Base-by-base conservation (phyloP, 2,329 filamentous ascomycete species). In the Venturia effusa region DNA sequence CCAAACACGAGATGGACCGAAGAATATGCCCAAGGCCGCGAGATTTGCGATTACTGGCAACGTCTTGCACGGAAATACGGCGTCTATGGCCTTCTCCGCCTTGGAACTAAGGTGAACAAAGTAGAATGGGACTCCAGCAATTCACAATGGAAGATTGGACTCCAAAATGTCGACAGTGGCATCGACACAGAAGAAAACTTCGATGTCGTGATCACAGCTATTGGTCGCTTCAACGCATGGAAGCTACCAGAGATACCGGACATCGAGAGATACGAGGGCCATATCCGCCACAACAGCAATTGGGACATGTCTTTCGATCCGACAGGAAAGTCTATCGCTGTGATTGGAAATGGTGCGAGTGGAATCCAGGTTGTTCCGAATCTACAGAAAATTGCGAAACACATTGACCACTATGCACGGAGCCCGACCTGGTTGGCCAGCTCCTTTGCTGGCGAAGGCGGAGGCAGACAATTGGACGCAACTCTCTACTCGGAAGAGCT, bases 1-100 rank as follows among this genome's bases (percentile, higher is more conserved):
- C 85, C 86, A 0, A 90, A 90, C 64, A 82, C 80, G 0, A 79
- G 88, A 67, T 91, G 88, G 88, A 81, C 80, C 0, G 84, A 89
- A 68, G 80, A 85, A 65, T 90, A 88, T 69, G 83, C 87, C 0
- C 82, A 83, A 43, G 87, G 87, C 0, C 71, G 75, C 4, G 88
- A 91, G 71, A 90, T 91, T 65, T 75, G 79, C 7, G 79, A 83
- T 19, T 91, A 91, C 70, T 86, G 86, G 84, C 80, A 88, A 68
- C 72, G 73, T 0, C 72, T 88, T 3, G 86, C 87, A 0, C 76
- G 76, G 8, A 88, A 89, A 68, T 81, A 89, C 70, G 79, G 85
- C 63, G 82, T 89, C 1, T 86, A 88, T 70, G 76, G 82, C 40
- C 80, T 83, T 62, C 74, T 84, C 1, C 79, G 81, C 64, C 77